A percentile compares a stretch with the other conserved stretches of the same genome.
Conservation (phyloP, 768 basidiomycete species). For the Boletus tomentosulus region DNA sequence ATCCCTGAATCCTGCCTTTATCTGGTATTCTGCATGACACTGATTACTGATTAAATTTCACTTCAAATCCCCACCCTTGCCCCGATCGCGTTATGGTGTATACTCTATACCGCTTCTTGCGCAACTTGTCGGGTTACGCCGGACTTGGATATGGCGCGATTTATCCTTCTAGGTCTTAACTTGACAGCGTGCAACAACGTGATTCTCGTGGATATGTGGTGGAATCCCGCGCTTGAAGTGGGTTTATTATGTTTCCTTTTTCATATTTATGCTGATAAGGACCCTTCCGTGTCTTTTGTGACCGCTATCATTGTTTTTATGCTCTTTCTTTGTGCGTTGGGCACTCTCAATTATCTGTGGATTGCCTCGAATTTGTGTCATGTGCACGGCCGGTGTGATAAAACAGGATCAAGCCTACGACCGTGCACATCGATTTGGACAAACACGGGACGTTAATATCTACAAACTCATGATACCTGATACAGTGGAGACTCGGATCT, state of each 20-base stretch:
- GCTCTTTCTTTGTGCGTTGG: not conserved
- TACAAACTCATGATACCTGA: constrained; percentile 84
- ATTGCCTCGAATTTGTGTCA: not conserved
- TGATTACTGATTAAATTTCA: constrained; percentile 13
- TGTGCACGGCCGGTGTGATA: not conserved
- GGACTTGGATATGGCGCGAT: not conserved
- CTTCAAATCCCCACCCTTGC: not conserved
- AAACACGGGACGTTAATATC: constrained; percentile 81
- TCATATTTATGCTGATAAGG: constrained; percentile 7
- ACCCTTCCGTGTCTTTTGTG: not conserved
- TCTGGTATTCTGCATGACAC: not conserved
- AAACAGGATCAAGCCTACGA: constrained; percentile 88
- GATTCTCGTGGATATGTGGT: constrained; percentile 91
- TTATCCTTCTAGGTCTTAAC: constrained; percentile 63
- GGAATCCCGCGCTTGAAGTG: constrained; percentile 86
- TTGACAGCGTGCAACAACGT: constrained; percentile 93
- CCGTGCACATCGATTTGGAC: constrained; percentile 86
- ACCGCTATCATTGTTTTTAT: not conserved
- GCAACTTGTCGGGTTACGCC: not conserved
- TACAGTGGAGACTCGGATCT: constrained; percentile 86
- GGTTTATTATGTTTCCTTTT: constrained; percentile 16
- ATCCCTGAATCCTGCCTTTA: not conserved
- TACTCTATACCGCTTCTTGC: not conserved
- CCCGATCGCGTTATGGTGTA: not conserved
- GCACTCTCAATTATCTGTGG: not conserved